Base-by-base conservation (phyloP, 805 yeast species). In the Hanseniaspora jakobsenii region DNA sequence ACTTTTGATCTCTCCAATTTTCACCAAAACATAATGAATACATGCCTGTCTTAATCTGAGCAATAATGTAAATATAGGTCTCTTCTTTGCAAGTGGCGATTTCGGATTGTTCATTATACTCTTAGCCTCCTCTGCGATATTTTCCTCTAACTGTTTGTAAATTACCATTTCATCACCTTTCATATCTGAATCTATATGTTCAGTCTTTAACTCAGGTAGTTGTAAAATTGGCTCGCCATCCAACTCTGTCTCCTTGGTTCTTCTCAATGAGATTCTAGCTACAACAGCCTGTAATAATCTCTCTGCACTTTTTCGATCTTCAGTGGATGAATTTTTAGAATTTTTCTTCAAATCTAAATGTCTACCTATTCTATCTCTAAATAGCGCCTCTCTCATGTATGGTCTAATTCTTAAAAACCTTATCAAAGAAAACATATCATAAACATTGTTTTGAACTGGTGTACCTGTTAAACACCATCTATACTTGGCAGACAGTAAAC, bases 31-130 rank as follows among this genome's bases (percentile, higher is more conserved):
- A 31, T 77, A 74, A 57, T 84, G 95, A 55, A 81, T 76, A 55
- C 94, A 81, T 3, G 94, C 87, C 62, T 87, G 95, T 48, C 97
- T 70, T 53, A 87, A 65, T 39, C 95, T 70, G 36, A 87, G 63
- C 40, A 87, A 67, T 51, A 86, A 62, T 0, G 84, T 77, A 51
- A 87, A 71, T 41, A 85, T 75, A 32, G 52, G 56, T 16, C 55
- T 54, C 29, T 55, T 55, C 17, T 24, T 42, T 6, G 46, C 46
- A 14, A 28, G 18, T 10, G 39, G 39, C 3, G 35, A 21, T n/a
- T 19, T 22, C 14, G 39, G 19, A 23, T 42, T 23, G 16, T 30
- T 42, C 49, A 65, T 50, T 17, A 65, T 48, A 36, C 49, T 55
- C 57, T 50, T 57, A 0, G 86, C 91, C 36, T 69, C 61, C 31